phyloP scores from a whole-genome alignment of 177 flowering plant genomes.

The Telopea speciosissima region DNA sequence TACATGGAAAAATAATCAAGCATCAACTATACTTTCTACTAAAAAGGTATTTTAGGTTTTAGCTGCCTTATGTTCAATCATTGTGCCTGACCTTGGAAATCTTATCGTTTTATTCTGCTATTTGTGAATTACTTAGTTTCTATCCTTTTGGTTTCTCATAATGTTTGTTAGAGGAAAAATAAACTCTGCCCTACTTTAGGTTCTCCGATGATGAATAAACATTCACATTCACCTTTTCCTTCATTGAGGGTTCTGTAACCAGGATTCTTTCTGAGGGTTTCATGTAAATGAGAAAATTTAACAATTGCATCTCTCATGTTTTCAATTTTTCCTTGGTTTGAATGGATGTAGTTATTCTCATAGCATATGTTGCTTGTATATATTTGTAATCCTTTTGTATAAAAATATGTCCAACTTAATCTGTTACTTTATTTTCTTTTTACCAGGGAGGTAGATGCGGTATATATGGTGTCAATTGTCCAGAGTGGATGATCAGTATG shows the following conservation, averaged over 20 bases:
- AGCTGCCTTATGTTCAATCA: not conserved
- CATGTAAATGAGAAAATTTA: not conserved
- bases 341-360: not conserved
- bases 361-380: not conserved
- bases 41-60: too few relatives aligned
- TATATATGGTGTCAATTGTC: constrained; percentile 50
- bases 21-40: too few relatives aligned
- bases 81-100: not conserved
- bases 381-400: not conserved
- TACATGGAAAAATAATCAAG: too few relatives aligned
- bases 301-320: not conserved
- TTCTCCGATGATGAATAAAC: constrained; percentile 2
- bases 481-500: constrained; percentile 69
- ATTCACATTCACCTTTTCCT: not conserved
- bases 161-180: not conserved
- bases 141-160: not conserved
- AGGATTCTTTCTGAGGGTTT: not conserved
- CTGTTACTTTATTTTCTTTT: not conserved
- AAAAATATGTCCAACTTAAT: not conserved
- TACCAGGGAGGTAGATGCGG: constrained; percentile 66
- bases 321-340: not conserved
- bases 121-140: not conserved
- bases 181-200: not conserved
- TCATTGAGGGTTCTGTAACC: not conserved
- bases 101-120: not conserved